Evolutionary conservation across 2,329 filamentous ascomycete species (phyloP).

Genomic region (Penicillium vulpinum): DNA sequence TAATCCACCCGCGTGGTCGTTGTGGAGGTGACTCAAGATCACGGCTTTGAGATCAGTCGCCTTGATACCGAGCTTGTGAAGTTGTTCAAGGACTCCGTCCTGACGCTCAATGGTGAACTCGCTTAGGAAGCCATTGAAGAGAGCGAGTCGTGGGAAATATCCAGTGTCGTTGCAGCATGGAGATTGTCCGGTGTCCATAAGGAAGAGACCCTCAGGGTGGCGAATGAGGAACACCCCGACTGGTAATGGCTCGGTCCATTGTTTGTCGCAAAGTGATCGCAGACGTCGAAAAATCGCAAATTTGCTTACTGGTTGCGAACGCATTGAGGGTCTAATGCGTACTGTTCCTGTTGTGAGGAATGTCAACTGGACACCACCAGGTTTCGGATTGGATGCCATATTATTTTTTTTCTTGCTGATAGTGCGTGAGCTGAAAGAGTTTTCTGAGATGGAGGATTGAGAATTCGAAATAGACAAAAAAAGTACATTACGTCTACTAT

Average conservation of each 20-base stretch:
- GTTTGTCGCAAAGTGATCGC: constrained; percentile 3
- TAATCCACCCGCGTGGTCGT: constrained; percentile 21
- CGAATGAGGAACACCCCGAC: constrained; percentile 25
- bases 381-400: background rate
- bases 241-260: constrained; percentile 17
- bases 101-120: constrained; percentile 8
- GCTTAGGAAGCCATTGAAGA: constrained; percentile 3
- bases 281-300: constrained; percentile 4
- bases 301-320: constrained; percentile 14
- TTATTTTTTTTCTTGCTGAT: background rate
- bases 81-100: constrained; percentile 13
- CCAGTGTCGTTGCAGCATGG: constrained; percentile 21
- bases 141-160: constrained; percentile 23
- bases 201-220: constrained; percentile 26
- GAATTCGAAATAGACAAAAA: too few species aligned
- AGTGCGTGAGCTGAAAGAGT: too few species aligned
- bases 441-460: background rate
- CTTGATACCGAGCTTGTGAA: constrained; percentile 9
- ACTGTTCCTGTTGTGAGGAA: constrained; percentile 20
- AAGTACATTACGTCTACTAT: too few species aligned
- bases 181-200: constrained; percentile 31
- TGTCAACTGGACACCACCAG: background rate
- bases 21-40: constrained; percentile 18
- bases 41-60: constrained; percentile 22
- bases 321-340: constrained; percentile 16